Base-by-base conservation (phyloP, 805 yeast species). In the Ogataea allantospora region DNA sequence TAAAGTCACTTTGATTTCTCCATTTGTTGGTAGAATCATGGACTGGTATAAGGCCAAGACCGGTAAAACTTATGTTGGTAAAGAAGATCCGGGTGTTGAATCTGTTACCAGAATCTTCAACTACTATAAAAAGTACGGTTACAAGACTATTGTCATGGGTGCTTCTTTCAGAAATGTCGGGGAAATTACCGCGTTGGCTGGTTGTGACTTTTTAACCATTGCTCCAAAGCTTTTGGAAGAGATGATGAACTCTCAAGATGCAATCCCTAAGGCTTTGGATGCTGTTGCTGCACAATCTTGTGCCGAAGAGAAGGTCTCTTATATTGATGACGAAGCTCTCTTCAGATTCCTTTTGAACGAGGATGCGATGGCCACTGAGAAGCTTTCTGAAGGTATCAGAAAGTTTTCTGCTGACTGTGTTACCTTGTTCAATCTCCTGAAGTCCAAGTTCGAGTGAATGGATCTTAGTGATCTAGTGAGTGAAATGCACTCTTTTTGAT, bases 111-210 rank as follows among this genome's bases (percentile, higher is more conserved):
- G 62, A 46, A 93, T 93, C 68, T 93, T 66, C 86, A 85, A 89
- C 84, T 93, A 93, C 81, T 93, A 93, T 85, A 93, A 93, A 83
- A 91, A 91, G 74, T 87, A 68, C 69, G 91, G 83, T 56, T 93
- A 93, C 81, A 77, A 91, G 59, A 93, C 99, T 66, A 89, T 93
- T 63, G 98, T 93, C 62, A 93, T 93, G 99, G 99, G 99, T 70
- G 99, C 99, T 44, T 91, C 98, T 44, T 91, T 93, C 88, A 91
- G 99, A 81, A 93, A 89, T 77, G 68, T 73, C 47, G 96, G 88
- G 54, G 99, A 91, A 74, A 87, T 93, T 70, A 83, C 82, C 69
- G 96, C 95, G 56, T 76, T 93, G 57, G 97, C 99, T 43, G 99
- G 99, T 67, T 82, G 87, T 62, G 99, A 93, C 67, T 88, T 72